Evolutionary conservation across 179 eudicot species (phyloP).

Genomic region (Nepenthes alata): DNA sequence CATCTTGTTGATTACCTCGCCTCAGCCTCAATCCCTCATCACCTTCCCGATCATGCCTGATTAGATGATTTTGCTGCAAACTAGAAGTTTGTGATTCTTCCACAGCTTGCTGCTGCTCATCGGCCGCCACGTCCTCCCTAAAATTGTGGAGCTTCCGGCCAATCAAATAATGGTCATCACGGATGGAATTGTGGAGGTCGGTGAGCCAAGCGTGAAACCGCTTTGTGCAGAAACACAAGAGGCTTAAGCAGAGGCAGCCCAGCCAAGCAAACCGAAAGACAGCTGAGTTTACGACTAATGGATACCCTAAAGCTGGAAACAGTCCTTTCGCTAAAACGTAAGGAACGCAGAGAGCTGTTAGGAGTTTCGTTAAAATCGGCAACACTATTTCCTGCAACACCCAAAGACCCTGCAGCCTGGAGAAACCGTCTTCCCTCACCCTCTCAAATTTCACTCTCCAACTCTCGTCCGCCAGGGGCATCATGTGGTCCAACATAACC

Average conservation of each 20-base stretch:
- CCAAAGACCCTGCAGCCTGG: conserved; percentile 82
- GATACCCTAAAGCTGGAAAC: conserved; percentile 83
- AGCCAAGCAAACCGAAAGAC: conserved; percentile 93
- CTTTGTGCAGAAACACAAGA: conserved; percentile 67
- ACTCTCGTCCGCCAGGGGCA: conserved; percentile 77
- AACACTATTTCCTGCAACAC: conserved; percentile 73
- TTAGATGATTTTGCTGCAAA: conserved; percentile 12
- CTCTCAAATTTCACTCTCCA: conserved; percentile 93
- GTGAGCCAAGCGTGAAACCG: conserved; percentile 97
- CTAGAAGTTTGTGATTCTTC: conserved; percentile 6
- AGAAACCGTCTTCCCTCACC: conserved; percentile 90
- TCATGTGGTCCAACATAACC: conserved; percentile 94
- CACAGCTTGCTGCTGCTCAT: conserved; percentile 7
- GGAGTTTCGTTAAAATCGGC: conserved; percentile 75
- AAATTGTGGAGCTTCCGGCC: conserved; percentile 91
- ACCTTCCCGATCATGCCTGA: conserved; percentile 20
- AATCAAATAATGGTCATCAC: conserved; percentile 82
- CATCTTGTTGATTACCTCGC: conserved; percentile 37
- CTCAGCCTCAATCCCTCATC: conserved; percentile 55
- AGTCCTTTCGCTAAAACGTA: conserved; percentile 90
- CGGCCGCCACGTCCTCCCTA: conserved; percentile 34
- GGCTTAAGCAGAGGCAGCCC: conserved; percentile 69
- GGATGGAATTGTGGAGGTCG: conserved; percentile 85
- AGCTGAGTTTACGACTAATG: conserved; percentile 76
- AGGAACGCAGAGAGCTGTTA: conserved; percentile 89